Evolutionary conservation across 1,139 yeast species (phyloP), one percentile per base, ranked within the genome.

Genomic region (Suhomyces ambrosiae): DNA sequence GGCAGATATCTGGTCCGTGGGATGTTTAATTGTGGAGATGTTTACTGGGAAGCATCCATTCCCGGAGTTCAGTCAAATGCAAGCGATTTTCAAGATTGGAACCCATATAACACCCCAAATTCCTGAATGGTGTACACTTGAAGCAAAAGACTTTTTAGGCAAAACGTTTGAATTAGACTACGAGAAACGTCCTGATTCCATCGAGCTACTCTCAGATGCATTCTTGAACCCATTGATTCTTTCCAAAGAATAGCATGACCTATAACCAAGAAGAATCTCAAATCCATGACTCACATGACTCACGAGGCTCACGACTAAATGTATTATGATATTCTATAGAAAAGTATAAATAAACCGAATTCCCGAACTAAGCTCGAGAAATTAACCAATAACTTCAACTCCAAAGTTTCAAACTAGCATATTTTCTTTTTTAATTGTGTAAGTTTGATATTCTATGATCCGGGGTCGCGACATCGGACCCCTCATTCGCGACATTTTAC

Each of bases 1-100:
- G 56, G 95, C 95, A 0, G 97, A 90, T 58, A 88, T 90, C 21
- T 90, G 97, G 97, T 86, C 96, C 0, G 86, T 90, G 4, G 97
- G 96, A 0, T 88, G 97, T 59, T 73, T 90, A 22, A 78, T 89
- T 13, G 82, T 90, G 21, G 97, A 90, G 60, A 90, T 90, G 97
- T 86, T 86, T 55, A 87, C 97, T 0, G 97, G 96, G 3, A 80
- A 82, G 44, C 97, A 90, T 60, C 97, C 97, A 22, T 90, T 85
- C 65, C 97, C 97, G 0, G 87, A 86, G 46, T 86, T 87, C 53
- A 83, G 90, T 41, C 97, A 89, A 60, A 88, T 89, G 96, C 97
- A 90, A 63, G 97, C 97, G 8, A 82, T 90, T 30, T 90, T 90
- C 71, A 83, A 85, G 56, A 86, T 90, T 46, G 97, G 97, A 2